Base-by-base conservation (phyloP, 2,329 filamentous ascomycete species). In the Pyrenochaeta sp. region DNA sequence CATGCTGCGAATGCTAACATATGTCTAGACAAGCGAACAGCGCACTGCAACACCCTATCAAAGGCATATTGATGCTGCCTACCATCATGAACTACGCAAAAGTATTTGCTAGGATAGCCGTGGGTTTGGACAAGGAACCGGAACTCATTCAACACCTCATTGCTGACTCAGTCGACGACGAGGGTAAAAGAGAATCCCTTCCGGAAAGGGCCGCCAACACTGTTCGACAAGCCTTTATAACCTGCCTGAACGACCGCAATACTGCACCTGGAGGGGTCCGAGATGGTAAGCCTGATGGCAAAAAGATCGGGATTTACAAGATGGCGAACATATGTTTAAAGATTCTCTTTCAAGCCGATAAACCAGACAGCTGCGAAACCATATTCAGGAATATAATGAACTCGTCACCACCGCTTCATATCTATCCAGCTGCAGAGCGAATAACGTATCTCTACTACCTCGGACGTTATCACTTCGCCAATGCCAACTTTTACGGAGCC, bases 371-470 rank as follows among this genome's bases (percentile, higher is more conserved):
- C 54, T 93, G 92, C 15, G 91, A 91, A 64, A 92, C 94, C 76
- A 91, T 97, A 69, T 95, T 97, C 73, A 90, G 89, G 65, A 96
- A 95, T 72, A 94, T 97, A 63, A 89, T 88, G 49, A 89, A 91
- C 55, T 90, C 91, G 64, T 93, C 91, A 0, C 93, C 93, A 0
- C 91, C 92, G 0, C 80, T 98, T 12, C 84, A 86, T 1, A 86
- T 91, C 50, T 98, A 96, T 72, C 92, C 93, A 2, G 92, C 91
- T 24, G 86, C 90, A 5, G 91, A 98, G 74, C 88, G 93, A 48
- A 92, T 97, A 50, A 96, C 93, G 3, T 98, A 93, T 69, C 88
- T 98, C 13, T 97, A 97, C 80, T 97, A 97, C 74, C 88, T 98
- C 5, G 94, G 94, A 19, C 90, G 93, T 57, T 97, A 94, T 78